Conservation (phyloP, 2,329 filamentous ascomycete species). For the Hypoxylon sp. region DNA sequence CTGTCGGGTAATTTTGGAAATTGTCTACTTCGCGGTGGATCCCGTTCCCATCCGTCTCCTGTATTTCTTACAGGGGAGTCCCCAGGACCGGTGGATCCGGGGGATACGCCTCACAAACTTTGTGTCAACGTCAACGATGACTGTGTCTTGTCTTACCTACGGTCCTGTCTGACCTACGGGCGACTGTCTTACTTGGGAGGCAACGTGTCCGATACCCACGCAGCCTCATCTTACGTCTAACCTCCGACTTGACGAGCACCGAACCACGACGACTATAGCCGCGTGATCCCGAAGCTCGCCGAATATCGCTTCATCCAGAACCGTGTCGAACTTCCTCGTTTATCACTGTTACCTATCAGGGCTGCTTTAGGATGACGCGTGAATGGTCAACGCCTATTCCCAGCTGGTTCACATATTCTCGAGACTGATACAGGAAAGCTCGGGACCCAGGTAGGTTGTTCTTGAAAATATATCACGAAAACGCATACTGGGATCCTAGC, state of each 20-base stretch:
- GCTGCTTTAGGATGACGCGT: too few species aligned
- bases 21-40: not conserved
- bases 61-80: not conserved
- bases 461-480: too few species aligned
- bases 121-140: not conserved
- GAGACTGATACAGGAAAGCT: too few species aligned
- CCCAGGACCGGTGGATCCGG: not conserved
- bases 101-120: not conserved
- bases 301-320: not conserved
- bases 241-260: not conserved
- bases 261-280: not conserved
- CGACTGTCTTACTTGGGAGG: too few species aligned
- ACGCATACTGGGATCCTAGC: too few species aligned
- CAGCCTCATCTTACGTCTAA: not conserved
- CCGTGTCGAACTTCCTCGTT: not conserved
- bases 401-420: too few species aligned
- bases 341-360: not conserved
- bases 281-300: not conserved
- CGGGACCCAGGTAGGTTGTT: too few species aligned
- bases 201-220: not conserved
- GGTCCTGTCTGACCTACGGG: too few species aligned
- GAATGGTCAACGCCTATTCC: too few species aligned
- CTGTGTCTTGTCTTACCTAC: not conserved
- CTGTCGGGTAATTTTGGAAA: not conserved
- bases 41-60: not conserved